Evolutionary conservation across 805 yeast species (phyloP).

Genomic region (Tetrapisispora iriomotensis): DNA sequence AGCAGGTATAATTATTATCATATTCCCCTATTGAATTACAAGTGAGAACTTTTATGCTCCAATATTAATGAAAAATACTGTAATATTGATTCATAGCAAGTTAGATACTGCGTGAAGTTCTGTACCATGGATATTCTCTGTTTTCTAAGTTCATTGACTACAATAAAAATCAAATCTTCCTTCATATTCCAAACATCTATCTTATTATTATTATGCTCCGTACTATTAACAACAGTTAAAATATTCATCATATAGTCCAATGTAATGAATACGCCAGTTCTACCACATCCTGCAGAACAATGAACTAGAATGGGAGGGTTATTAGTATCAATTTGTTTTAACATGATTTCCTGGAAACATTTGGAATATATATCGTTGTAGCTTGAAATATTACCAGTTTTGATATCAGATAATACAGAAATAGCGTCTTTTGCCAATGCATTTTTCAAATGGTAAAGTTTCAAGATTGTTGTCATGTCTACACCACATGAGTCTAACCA

Average conservation of each 20-base stretch:
- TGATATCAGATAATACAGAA: background rate
- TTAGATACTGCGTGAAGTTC: slow-evolving; percentile 56
- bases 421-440: background rate
- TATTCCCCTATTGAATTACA: too few species aligned
- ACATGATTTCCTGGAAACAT: background rate
- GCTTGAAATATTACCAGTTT: background rate
- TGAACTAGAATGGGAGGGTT: slow-evolving; percentile 57
- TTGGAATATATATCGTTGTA: background rate
- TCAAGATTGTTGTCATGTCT: slow-evolving; percentile 28
- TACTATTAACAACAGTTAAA: slow-evolving; percentile 28
- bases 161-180: slow-evolving; percentile 48
- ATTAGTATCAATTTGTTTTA: slow-evolving; percentile 3
- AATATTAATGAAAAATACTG: slow-evolving; percentile 20
- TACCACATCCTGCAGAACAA: slow-evolving; percentile 95
- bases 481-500: slow-evolving; percentile 83
- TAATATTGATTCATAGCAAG: slow-evolving; percentile 52
- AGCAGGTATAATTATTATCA: too few species aligned
- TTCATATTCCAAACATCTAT: slow-evolving; percentile 35
- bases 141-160: slow-evolving; percentile 52
- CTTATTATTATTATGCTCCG: slow-evolving; percentile 23
- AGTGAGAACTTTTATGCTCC: background rate
- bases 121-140: slow-evolving; percentile 76
- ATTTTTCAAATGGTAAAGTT: slow-evolving; percentile 27
- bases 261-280: slow-evolving; percentile 83
- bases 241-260: slow-evolving; percentile 40